Evolutionary conservation across 768 basidiomycete species (phyloP).

Genomic region (Podaxis carcinomalis): DNA sequence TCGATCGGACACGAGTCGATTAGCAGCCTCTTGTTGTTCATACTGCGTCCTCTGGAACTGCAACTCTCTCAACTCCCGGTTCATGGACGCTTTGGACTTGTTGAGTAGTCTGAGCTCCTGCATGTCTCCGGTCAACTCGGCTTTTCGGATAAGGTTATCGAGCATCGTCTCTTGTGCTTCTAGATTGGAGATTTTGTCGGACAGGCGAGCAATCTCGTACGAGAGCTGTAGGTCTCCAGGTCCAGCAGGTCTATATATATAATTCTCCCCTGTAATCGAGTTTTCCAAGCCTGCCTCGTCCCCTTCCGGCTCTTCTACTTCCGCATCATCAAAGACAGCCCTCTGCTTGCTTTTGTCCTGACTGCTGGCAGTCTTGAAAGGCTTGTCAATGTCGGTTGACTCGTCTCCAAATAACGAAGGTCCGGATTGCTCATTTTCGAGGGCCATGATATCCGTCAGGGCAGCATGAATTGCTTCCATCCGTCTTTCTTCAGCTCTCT

Average conservation of each 20-base stretch:
- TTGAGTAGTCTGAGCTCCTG: constrained; percentile 80
- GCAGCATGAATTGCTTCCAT: constrained; percentile 98
- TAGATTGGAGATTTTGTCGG: constrained; percentile 69
- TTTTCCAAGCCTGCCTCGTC: constrained; percentile 39
- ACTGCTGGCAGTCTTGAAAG: constrained; percentile 5
- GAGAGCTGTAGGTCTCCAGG: constrained; percentile 89
- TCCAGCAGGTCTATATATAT: constrained; percentile 70
- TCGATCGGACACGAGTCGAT: constrained; percentile 76
- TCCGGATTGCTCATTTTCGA: constrained; percentile 46
- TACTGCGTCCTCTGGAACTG: constrained; percentile 91
- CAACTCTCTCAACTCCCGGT: constrained; percentile 77
- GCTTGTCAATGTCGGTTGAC: constrained; percentile 12
- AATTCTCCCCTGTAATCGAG: constrained; percentile 22
- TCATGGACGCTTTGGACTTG: constrained; percentile 79
- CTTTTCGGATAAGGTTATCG: constrained; percentile 87
- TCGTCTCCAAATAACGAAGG: constrained; percentile 14
- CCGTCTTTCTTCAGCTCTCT: constrained; percentile 71
- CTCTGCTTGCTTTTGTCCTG: constrained; percentile 14
- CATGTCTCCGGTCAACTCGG: constrained; percentile 87
- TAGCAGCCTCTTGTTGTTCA: constrained; percentile 91
- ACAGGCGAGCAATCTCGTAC: constrained; percentile 78
- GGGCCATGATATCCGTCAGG: constrained; percentile 90
- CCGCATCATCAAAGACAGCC: constrained; percentile 29
- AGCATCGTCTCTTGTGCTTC: constrained; percentile 82
- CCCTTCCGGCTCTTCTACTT: constrained; percentile 44